These are phyloP conservation scores for Tricholomella constricta DNA, from an alignment of 768 basidiomycete species.

Conservation along the genomic window DNA sequence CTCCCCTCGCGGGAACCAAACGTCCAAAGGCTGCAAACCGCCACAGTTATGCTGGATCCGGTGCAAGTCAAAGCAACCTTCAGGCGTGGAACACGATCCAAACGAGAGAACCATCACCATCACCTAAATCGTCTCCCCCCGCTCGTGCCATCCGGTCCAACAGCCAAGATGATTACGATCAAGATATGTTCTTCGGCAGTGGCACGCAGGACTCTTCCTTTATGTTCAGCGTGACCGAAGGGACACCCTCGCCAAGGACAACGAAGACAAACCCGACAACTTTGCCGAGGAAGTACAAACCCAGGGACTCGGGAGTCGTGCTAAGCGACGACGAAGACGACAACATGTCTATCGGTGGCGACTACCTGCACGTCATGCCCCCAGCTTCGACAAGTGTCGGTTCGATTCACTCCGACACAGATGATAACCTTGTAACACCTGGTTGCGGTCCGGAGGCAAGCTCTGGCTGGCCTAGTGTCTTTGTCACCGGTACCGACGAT, in stretches of 20 bases:
- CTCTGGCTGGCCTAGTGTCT: slow-evolving; percentile 67
- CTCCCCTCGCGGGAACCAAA: slow-evolving; percentile 17
- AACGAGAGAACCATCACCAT: slow-evolving; percentile 38
- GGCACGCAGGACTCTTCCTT: slow-evolving; percentile 55
- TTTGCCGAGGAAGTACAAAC: slow-evolving; percentile 68
- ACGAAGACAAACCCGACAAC: slow-evolving; percentile 34
- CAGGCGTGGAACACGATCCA: slow-evolving; percentile 45
- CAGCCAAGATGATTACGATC: slow-evolving; percentile 45
- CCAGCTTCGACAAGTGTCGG: slow-evolving; percentile 64
- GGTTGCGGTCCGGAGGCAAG: slow-evolving; percentile 49
- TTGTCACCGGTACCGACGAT: slow-evolving; percentile 45
- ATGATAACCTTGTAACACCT: slow-evolving; percentile 74
- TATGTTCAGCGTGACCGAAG: slow-evolving; percentile 52
- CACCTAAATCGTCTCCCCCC: slow-evolving; percentile 54
- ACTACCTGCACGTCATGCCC: slow-evolving; percentile 45
- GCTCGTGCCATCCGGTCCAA: slow-evolving; percentile 20
- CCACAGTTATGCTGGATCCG: slow-evolving; percentile 67
- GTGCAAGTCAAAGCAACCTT: slow-evolving; percentile 27
- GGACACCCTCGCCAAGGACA: slow-evolving; percentile 57
- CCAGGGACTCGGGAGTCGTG: slow-evolving; percentile 67
- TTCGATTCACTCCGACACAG: slow-evolving; percentile 58
- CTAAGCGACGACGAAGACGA: slow-evolving; percentile 63
- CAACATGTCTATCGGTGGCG: slow-evolving; percentile 20
- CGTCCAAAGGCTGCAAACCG: slow-evolving; percentile 45
- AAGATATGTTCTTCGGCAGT: slow-evolving; percentile 57